Conservation (phyloP, 2,329 filamentous ascomycete genomes). For the Fusarium anguioides region DNA sequence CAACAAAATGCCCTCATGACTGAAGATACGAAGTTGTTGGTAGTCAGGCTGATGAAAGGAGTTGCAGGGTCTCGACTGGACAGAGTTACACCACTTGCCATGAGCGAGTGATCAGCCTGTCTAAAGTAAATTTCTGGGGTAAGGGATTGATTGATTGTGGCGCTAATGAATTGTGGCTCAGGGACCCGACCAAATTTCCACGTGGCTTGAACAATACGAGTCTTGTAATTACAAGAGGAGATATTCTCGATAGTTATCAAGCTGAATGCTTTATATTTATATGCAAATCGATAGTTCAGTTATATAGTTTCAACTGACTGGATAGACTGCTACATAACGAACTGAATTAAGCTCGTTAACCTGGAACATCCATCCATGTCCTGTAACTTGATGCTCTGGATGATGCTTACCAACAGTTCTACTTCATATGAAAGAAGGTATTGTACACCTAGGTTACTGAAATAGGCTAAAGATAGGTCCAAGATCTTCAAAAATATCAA, state of each 20-base stretch:
- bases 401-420: neutral
- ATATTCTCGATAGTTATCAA: neutral
- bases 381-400: neutral
- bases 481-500: neutral
- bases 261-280: no score
- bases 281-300: neutral
- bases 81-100: constrained; percentile 31
- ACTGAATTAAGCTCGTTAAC: neutral
- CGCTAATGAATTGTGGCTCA: constrained; percentile 24
- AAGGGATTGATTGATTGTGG: constrained; percentile 28
- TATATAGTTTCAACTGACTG: neutral
- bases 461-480: neutral
- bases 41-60: constrained; percentile 34
- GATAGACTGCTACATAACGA: neutral
- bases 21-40: constrained; percentile 20
- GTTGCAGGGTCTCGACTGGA: constrained; percentile 34
- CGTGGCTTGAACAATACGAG: neutral
- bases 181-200: constrained; percentile 4
- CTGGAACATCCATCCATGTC: neutral
- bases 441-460: no score
- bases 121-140: constrained; percentile 35
- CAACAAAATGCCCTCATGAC: constrained; percentile 33
- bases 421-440: neutral
- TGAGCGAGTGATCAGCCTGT: constrained; percentile 4
- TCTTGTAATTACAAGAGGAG: neutral